Evolutionary conservation across 202 grass and related monocot genomes (phyloP), one percentile per base, ranked within the genome.

Genomic region (Dendrocalamus latiflorus): DNA sequence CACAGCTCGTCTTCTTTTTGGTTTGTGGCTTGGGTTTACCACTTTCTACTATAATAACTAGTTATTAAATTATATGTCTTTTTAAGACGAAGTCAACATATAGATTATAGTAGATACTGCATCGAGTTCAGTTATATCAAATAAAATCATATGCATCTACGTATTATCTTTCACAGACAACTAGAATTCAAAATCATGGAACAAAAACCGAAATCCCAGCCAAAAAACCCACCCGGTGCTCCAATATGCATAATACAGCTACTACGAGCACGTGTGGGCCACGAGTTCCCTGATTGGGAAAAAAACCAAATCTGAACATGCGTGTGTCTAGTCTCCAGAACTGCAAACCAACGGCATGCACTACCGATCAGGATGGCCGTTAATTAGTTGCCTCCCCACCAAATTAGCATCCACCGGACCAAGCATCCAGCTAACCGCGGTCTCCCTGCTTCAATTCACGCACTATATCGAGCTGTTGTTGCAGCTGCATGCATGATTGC

Each of bases 81-180:
- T 33, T 4, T 0, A 4, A 33, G 0, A 33, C 33, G 0, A 0
- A 30, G 33, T 33, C 0, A 0, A 33, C 4, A 33, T 0, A 4
- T 33, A 33, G 4, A 4, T 33, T 33, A 33, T 33, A 0, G 4
- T 33, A 33, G 4, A 33, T 0, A 33, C 4, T 33, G 33, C 0
- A 33, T 0, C 33, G 4, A 33, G 4, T 33, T 33, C 4, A 33
- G 4, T 0, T 33, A 33, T 33, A 33, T 0, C 33, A 4, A 33
- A 0, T 4, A 33, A 33, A 33, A 33, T 33, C 4, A 4, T 4
- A 33, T 33, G 0, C 4, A 0, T 33, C 33, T 33, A 33, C 33
- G 4, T 33, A 33, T 0, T 33, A 0, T 33, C 33, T 33, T 0
- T 33, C 33, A 33, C 4, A 33, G 0, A 33, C 4, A 33, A 0